A percentile compares a stretch with the other conserved stretches of the same genome.
phyloP scores from a whole-genome alignment of 2,329 filamentous ascomycete species.

The Didymella exigua region DNA sequence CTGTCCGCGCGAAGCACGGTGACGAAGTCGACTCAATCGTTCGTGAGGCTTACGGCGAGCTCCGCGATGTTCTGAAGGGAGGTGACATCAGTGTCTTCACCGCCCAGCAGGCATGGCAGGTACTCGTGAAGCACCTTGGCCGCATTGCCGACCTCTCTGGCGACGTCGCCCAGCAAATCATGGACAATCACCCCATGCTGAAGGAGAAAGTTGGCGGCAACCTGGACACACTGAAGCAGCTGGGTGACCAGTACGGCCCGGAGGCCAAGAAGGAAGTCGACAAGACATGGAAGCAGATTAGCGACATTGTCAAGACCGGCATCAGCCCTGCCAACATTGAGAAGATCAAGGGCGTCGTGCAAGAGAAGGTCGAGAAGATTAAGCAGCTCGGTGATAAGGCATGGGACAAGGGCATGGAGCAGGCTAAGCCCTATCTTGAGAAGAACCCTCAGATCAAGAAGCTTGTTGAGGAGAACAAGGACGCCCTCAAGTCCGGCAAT shows the following conservation, averaged over 20 bases:
- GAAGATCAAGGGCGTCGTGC: constrained; percentile 64
- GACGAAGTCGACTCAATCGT: constrained; percentile 74
- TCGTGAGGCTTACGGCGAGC: constrained; percentile 68
- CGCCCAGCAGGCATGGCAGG: constrained; percentile 64
- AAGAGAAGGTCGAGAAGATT: constrained; percentile 72
- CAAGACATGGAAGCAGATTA: constrained; percentile 70
- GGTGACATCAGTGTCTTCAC: constrained; percentile 67
- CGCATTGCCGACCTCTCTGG: constrained; percentile 66
- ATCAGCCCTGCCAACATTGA: constrained; percentile 61
- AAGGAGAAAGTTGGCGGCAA: constrained; percentile 74
- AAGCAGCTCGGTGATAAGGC: constrained; percentile 72
- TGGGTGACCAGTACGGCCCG: constrained; percentile 73
- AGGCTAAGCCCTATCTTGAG: constrained; percentile 73
- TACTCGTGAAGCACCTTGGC: constrained; percentile 66
- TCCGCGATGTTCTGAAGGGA: constrained; percentile 66
- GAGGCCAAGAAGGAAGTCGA: constrained; percentile 79
- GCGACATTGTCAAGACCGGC: constrained; percentile 67
- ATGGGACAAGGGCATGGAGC: constrained; percentile 73
- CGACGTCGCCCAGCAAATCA: constrained; percentile 66
- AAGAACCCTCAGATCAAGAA: constrained; percentile 79
- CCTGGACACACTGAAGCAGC: constrained; percentile 70
- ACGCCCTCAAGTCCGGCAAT: constrained; percentile 71
- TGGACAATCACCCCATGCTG: constrained; percentile 74
- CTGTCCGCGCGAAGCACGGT: constrained; percentile 68
- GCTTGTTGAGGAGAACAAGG: constrained; percentile 72